Percentiles rank a stretch among this genome's conserved stretches.
phyloP scores from a whole-genome alignment of 2,329 filamentous ascomycete species.

The Calonectria pteridis region DNA sequence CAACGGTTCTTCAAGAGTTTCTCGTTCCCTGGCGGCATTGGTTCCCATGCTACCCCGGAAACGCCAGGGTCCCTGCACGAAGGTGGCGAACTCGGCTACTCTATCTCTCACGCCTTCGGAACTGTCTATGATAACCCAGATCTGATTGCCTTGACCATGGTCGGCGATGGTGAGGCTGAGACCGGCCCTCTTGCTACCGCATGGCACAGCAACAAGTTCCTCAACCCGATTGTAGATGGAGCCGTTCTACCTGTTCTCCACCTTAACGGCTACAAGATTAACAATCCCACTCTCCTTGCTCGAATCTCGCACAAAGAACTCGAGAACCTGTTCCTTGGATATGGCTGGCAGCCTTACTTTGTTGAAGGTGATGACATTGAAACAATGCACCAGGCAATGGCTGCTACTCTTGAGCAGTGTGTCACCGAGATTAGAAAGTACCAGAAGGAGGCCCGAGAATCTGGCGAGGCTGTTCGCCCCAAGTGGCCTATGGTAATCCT shows the following conservation, averaged over 20 bases:
- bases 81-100: constrained; percentile 86
- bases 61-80: constrained; percentile 83
- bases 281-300: constrained; percentile 80
- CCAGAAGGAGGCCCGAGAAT: constrained; percentile 79
- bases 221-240: constrained; percentile 83
- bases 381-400: constrained; percentile 87
- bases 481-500: constrained; percentile 85
- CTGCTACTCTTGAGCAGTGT: constrained; percentile 79
- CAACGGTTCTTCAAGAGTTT: constrained; percentile 86
- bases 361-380: constrained; percentile 81
- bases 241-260: constrained; percentile 83
- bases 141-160: constrained; percentile 81
- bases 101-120: constrained; percentile 83
- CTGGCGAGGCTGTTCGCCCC: constrained; percentile 76
- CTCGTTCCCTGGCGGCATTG: constrained; percentile 84
- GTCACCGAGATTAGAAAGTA: constrained; percentile 76
- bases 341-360: constrained; percentile 85
- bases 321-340: constrained; percentile 76
- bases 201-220: constrained; percentile 87
- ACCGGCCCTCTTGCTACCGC: constrained; percentile 83
- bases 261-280: constrained; percentile 88
- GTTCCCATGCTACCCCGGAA: constrained; percentile 83
- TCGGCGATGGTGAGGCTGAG: constrained; percentile 86
- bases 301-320: constrained; percentile 82
- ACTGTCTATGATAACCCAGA: constrained; percentile 81